Base-by-base conservation (phyloP, 192 early-diverging fungal species). In the Coemansia sp. region DNA sequence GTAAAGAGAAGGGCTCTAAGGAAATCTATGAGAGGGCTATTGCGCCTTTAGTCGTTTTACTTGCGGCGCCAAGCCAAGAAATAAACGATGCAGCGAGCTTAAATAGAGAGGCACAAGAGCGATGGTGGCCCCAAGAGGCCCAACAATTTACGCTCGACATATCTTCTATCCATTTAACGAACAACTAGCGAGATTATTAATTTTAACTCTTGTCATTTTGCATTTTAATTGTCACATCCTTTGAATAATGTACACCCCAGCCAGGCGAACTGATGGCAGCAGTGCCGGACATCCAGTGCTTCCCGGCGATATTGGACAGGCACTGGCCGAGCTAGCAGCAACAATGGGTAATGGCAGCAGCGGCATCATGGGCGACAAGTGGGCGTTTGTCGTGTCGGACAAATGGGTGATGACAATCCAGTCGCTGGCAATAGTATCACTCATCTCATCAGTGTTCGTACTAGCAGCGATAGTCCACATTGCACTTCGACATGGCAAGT, bases 351-450 rank as follows among this genome's bases (percentile, higher is more conserved):
- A 45, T 62, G 43, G 31, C 16, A 33, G 64, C 31, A 11, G 55
- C 28, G 24, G 48, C 24, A 23, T 51, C 48, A 51, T 51, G 48
- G 48, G 48, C 13, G 24, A 51, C 60, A 43, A 63, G 14, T 74
- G 69, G 77, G 38, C 65, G 6, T 80, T 80, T 48, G 61, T 80
- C 2, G 62, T 80, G 2, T 68, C 77, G 0, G 45, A 56, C 57
- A 40, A 65, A 51, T 80, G 70, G 70, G 36, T 59, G 16, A 20
- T 58, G 3, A 37, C 69, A 0, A 61, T 80, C 13, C 72, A 74
- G 39, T 63, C 71, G 1, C 62, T 80, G 6, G 60, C 77, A 0
- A 35, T 34, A 10, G 26, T 80, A 9, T 80, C 77, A 18, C 59
- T 80, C 0, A 46, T 68, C 6, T 67, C 65, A 1, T 80, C 77